Base-by-base conservation (phyloP, 306 rosid species). In the Acacia confusa region DNA sequence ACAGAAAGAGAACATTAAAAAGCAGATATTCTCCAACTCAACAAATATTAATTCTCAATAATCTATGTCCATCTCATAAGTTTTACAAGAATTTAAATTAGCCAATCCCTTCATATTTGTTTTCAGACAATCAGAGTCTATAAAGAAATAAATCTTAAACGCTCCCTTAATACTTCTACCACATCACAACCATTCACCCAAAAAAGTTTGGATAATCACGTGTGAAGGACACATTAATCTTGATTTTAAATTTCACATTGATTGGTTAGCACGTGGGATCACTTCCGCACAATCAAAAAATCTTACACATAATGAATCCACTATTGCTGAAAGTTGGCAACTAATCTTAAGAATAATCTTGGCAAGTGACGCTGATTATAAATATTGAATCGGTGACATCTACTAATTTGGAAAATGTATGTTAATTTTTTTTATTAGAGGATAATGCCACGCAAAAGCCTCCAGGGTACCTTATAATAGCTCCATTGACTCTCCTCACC, bases 401-500 rank as follows among this genome's bases (percentile, higher is more conserved):
- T 25, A 43, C 30, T 57, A n/a, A 76, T 19, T 22, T 20, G 15
- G 69, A 16, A 24, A 58, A 61, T 11, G 20, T 36, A 58, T 41
- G 5, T 25, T 5, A 40, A 24, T n/a, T 9, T 25, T 7, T 57
- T 57, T 40, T 13, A 24, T 36, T 61, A 61, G 43, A 40, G 58
- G 19, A 60, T 14, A 41, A 25, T 27, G 25, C 53, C 61, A 73
- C 52, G 69, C 25, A 55, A 38, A 43, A 14, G 28, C 45, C 57
- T 57, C 22, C 10, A 44, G 44, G 22, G n/a, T 85, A 91, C 95
- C 95, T 91, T 91, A 66, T 89, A 91, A 72, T 84, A 87, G 84
- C 95, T 89, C 92, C 93, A 91, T 41, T 87, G 88, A 72, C 75
- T 86, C 83, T 78, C 80, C 19, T 82, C 93, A 22, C 92, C 90